phyloP scores from a whole-genome alignment of 768 basidiomycete genomes.

The Lactarius psammicola region DNA sequence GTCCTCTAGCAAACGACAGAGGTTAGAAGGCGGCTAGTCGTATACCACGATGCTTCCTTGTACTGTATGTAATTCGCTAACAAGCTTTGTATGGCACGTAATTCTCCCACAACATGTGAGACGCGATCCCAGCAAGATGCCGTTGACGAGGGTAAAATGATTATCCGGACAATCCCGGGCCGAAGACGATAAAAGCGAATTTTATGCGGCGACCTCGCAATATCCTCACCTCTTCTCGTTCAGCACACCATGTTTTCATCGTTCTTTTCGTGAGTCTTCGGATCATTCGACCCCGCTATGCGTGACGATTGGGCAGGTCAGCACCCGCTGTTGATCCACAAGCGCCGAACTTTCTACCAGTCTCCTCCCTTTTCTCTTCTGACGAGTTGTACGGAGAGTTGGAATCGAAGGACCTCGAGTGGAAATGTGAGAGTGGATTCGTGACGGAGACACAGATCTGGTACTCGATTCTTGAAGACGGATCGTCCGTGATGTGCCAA shows the following conservation, averaged over 20 bases:
- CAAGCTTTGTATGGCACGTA: not conserved
- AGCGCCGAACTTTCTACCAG: constrained; percentile 81
- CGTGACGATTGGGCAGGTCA: constrained; percentile 42
- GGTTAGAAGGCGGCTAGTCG: constrained; percentile 13
- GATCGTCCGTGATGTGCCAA: constrained; percentile 74
- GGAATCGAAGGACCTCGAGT: constrained; percentile 71
- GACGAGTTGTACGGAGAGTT: constrained; percentile 74
- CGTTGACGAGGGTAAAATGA: too few relatives aligned
- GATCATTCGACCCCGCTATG: constrained; percentile 1
- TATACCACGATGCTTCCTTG: not conserved
- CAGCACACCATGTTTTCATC: constrained; percentile 68
- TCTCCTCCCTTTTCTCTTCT: constrained; percentile 56
- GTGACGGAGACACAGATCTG: constrained; percentile 87
- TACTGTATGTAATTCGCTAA: not conserved
- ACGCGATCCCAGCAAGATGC: too few relatives aligned
- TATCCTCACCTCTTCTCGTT: constrained; percentile 11
- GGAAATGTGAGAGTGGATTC: constrained; percentile 81
- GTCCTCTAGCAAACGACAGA: constrained; percentile 10
- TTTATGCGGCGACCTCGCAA: not conserved
- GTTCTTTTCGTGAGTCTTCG: constrained; percentile 66
- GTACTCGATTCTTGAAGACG: constrained; percentile 81
- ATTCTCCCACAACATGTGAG: too few relatives aligned
- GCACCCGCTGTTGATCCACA: constrained; percentile 56
- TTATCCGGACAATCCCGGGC: constrained; percentile 14
- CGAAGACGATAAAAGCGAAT: not conserved